Percentiles rank a stretch among this genome's conserved stretches.
phyloP scores from a whole-genome alignment of 2,329 filamentous ascomycete genomes.

The Sporothrix mexicana region DNA sequence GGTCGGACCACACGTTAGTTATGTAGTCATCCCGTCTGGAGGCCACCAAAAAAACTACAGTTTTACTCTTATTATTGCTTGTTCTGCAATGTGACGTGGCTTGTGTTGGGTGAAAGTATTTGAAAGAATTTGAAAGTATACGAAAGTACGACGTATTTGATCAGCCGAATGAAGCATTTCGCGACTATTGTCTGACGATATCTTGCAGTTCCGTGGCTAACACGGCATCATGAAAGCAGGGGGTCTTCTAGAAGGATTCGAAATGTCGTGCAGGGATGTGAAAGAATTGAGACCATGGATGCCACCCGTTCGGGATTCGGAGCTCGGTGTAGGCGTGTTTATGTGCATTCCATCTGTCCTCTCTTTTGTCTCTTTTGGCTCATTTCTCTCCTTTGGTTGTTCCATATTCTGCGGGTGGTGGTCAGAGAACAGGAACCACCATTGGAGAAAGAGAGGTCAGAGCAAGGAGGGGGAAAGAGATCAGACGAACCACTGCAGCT shows the following conservation, averaged over 20 bases:
- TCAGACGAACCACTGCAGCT: slow-evolving; percentile 21
- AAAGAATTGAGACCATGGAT: background rate
- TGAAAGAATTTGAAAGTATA: background rate
- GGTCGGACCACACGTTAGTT: slow-evolving; percentile 31
- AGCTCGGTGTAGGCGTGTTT: background rate
- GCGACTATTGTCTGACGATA: too few relatives aligned
- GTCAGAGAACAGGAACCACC: background rate
- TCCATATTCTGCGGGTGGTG: background rate
- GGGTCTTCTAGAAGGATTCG: slow-evolving; percentile 8
- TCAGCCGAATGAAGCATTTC: background rate
- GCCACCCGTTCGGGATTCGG: background rate
- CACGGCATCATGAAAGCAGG: slow-evolving; percentile 13
- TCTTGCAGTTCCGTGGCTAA: background rate
- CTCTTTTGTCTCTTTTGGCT: background rate
- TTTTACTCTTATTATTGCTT: background rate
- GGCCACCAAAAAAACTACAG: slow-evolving; percentile 29
- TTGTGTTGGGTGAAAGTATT: background rate
- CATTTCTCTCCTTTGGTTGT: background rate
- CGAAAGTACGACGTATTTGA: background rate
- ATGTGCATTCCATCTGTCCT: background rate
- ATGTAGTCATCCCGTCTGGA: slow-evolving; percentile 7
- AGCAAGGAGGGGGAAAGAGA: slow-evolving; percentile 6
- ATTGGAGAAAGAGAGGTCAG: background rate
- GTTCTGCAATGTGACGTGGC: background rate
- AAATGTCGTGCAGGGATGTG: background rate